Percentiles rank a stretch among this genome's conserved stretches.
phyloP scores from a whole-genome alignment of 2,329 filamentous ascomycete species.

The Aciculosporium take region DNA sequence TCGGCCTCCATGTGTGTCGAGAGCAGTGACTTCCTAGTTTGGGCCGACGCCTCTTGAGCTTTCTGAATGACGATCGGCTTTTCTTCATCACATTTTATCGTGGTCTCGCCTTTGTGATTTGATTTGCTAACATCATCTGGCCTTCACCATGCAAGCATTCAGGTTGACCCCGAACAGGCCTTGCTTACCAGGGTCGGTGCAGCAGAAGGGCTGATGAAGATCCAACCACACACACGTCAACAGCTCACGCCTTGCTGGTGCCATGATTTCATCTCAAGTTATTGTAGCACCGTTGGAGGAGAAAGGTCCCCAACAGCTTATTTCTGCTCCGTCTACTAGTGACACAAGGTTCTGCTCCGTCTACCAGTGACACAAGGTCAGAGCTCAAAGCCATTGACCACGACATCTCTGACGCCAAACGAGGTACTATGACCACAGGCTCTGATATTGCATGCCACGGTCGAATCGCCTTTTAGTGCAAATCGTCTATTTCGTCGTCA shows the following conservation, averaged over 20 bases:
- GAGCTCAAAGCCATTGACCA: neutral
- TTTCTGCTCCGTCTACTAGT: neutral
- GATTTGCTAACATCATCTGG: neutral
- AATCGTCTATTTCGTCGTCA: too few species aligned
- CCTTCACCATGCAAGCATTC: neutral
- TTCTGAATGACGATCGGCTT: neutral
- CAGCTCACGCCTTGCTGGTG: neutral
- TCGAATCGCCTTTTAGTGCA: too few species aligned
- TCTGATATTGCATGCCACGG: neutral
- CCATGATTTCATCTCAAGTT: slow-evolving; percentile 9
- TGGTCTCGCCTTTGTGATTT: neutral
- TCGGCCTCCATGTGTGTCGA: neutral
- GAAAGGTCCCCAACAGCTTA: slow-evolving; percentile 2
- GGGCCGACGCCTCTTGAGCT: neutral
- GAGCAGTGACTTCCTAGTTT: neutral
- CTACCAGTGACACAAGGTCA: neutral
- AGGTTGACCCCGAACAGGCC: too few species aligned
- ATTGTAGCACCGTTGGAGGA: neutral
- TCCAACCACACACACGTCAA: slow-evolving; percentile 4
- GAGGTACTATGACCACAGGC: neutral
- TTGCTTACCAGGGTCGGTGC: too few species aligned
- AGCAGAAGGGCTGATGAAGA: too few species aligned
- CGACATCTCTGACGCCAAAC: neutral
- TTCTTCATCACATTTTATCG: neutral
- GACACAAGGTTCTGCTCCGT: neutral